Conservation (phyloP, 2,329 filamentous ascomycete genomes). For the Fusarium udum region DNA sequence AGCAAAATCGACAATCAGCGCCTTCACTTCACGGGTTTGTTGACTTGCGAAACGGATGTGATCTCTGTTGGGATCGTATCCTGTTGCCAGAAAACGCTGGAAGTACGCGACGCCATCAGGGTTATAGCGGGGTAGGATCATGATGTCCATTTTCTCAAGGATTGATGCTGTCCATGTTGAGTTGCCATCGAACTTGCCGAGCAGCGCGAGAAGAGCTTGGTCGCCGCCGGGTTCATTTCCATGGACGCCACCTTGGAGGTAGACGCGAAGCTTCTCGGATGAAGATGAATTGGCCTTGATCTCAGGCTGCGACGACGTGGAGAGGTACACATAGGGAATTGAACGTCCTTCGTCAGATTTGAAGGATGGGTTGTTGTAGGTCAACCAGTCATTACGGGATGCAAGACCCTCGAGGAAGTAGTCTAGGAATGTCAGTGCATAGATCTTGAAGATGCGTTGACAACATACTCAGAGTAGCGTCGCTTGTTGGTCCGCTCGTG, state of each 20-base stretch:
- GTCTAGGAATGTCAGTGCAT: conserved; percentile 15
- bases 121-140: conserved; percentile 44
- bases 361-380: conserved; percentile 35
- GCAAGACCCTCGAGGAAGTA: conserved; percentile 37
- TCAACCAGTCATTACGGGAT: conserved; percentile 36
- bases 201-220: conserved; percentile 39
- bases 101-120: conserved; percentile 44
- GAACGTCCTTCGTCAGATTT: conserved; percentile 39
- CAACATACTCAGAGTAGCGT: conserved; percentile 20
- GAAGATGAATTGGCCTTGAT: conserved; percentile 26
- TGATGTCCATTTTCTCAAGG: conserved; percentile 42
- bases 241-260: conserved; percentile 43
- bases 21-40: conserved; percentile 42
- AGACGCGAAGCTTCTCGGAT: conserved; percentile 40
- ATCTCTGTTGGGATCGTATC: conserved; percentile 44
- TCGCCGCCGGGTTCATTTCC: conserved; percentile 45
- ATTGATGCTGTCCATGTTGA: conserved; percentile 38
- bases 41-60: conserved; percentile 41
- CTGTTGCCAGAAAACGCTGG: conserved; percentile 41
- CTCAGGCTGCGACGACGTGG: conserved; percentile 2
- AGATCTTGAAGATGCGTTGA: accelerated
- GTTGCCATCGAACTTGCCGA: conserved; percentile 44
- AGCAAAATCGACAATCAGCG: conserved; percentile 32
- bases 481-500: conserved; percentile 42
- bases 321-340: conserved; percentile 35